Evolutionary conservation across 202 grass and related monocot species (phyloP), one percentile per base, ranked within the genome.

Genomic region (Hordeum pubiflorum): DNA sequence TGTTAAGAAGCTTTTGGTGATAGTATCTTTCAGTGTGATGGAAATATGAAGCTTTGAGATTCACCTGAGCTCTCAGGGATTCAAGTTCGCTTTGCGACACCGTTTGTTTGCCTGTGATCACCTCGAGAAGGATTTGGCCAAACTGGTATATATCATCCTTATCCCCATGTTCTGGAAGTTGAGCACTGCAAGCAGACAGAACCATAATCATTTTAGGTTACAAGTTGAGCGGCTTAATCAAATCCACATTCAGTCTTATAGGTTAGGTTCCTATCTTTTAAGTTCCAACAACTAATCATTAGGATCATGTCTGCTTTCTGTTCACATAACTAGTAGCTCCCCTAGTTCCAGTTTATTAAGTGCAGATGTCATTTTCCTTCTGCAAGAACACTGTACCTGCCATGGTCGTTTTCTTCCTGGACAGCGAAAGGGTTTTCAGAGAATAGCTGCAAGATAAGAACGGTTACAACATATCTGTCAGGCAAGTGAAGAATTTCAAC

Each of bases 71-170:
- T 84, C 79, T 89, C 5, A 95, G 57, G 18, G 82, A 77, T 67
- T 93, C 85, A 65, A 94, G 31, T 43, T 89, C 58, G 39, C 36
- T 85, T 86, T 76, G 62, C 14, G 92, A 91, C 80, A 75, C 77
- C 54, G 81, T 32, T 18, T 86, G 78, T 74, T 95, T 98, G 81
- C 95, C 92, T 24, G 95, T 95, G 72, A 98, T 95, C 48, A 95
- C 40, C 89, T 98, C 95, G 22, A 98, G 69, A 84, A 98, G 90
- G 48, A 98, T 87, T 77, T 95, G 63, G 13, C 95, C 95, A 15
- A 98, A 76, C 76, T 82, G 84, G 54, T 93, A 95, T 75, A 93
- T 93, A 56, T 95, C 95, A 85, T 91, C 80, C 69, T 85, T 91
- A 56, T 93, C 84, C 48, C 92, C 70, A 52, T 87, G 69, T 84